Percentiles rank a stretch among this genome's conserved stretches.
phyloP scores from a whole-genome alignment of 1,284 basidiomycete species.

The Trichosporon sp. region DNA sequence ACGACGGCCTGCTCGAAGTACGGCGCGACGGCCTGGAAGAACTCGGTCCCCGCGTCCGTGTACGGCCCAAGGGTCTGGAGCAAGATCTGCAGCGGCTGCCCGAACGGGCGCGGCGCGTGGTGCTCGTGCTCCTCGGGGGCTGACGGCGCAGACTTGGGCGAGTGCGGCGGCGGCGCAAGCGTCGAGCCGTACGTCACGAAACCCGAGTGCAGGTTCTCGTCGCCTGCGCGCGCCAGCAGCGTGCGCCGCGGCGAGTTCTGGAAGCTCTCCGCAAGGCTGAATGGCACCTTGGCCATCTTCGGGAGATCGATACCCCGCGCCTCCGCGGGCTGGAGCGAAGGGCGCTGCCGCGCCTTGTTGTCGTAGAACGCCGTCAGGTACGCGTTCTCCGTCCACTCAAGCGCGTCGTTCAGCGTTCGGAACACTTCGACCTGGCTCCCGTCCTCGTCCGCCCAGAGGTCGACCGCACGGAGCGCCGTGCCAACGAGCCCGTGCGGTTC shows the following conservation, averaged over 20 bases:
- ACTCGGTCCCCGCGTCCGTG: conserved; percentile 38
- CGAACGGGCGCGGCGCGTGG: conserved; percentile 19
- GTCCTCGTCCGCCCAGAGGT: conserved; percentile 63
- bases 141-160: background rate
- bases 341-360: conserved; percentile 28
- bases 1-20: conserved; percentile 65
- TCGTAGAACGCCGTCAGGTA: conserved; percentile 58
- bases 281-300: conserved; percentile 42
- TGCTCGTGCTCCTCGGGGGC: background rate
- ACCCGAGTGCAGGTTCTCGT: conserved; percentile 43
- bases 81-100: conserved; percentile 54
- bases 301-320: conserved; percentile 39
- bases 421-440: conserved; percentile 75
- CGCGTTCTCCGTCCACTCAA: conserved; percentile 92
- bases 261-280: conserved; percentile 57
- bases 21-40: conserved; percentile 55
- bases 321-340: conserved; percentile 8
- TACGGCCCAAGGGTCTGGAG: conserved; percentile 71
- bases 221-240: conserved; percentile 73
- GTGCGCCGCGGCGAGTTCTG: conserved; percentile 68
- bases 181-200: conserved; percentile 2
- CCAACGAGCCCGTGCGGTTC: conserved; percentile 61
- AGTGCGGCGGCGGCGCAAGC: background rate
- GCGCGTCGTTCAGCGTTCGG: conserved; percentile 76
- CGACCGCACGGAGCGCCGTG: conserved; percentile 66